Conservation (phyloP, 495 filamentous ascomycete species). For the Xylaria longipes region DNA sequence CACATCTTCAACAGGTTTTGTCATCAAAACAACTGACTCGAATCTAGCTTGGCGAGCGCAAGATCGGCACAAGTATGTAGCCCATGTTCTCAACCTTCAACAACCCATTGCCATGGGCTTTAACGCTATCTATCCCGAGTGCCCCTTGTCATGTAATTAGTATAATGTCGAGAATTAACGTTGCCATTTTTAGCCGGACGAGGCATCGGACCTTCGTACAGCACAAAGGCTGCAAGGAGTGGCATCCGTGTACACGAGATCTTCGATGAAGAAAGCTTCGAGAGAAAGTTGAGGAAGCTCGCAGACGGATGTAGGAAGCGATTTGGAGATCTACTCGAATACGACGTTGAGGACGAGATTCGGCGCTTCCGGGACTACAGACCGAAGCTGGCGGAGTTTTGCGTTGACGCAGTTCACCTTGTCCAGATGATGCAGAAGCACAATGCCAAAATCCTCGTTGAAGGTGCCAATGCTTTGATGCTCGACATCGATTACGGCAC, state of each 20-base stretch:
- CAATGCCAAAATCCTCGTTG: conserved; percentile 74
- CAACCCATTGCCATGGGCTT: too few relatives aligned
- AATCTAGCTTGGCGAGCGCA: conserved; percentile 63
- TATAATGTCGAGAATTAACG: neutral
- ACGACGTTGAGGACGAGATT: conserved; percentile 84
- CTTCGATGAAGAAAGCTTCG: conserved; percentile 70
- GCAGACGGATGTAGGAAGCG: conserved; percentile 71
- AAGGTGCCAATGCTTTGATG: conserved; percentile 87
- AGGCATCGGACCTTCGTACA: conserved; percentile 83
- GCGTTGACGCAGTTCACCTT: conserved; percentile 71
- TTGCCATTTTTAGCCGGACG: conserved; percentile 40
- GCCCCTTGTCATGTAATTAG: neutral
- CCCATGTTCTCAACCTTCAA: neutral
- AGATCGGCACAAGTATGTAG: conserved; percentile 49
- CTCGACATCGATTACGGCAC: conserved; percentile 50
- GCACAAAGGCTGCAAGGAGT: conserved; percentile 77
- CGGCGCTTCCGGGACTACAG: conserved; percentile 68
- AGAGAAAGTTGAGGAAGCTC: conserved; percentile 71
- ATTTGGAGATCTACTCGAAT: conserved; percentile 69
- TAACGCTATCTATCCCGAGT: neutral
- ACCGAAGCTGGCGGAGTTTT: conserved; percentile 66
- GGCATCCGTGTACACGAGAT: conserved; percentile 80
- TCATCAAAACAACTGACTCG: neutral
- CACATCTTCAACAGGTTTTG: neutral
- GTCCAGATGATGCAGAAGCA: conserved; percentile 62